Base-by-base conservation (phyloP, 2,329 filamentous ascomycete genomes). In the Ceratocystis cubensis region DNA sequence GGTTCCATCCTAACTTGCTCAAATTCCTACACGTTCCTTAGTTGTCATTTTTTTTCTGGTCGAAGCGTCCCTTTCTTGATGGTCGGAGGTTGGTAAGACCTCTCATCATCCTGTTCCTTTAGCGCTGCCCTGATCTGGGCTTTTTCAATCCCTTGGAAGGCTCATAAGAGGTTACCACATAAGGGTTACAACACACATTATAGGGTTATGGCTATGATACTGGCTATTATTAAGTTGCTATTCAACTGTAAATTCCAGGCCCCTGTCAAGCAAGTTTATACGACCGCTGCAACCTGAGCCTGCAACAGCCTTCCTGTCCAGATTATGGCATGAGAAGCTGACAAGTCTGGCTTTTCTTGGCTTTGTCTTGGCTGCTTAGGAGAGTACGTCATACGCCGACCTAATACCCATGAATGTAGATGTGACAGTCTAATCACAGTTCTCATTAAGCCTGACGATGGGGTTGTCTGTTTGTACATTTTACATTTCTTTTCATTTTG, bases 111-210 rank as follows among this genome's bases (percentile, higher is more conserved):
- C 37, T 41, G 37, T 15, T 41, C 37, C 13, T 13, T 15, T 4
- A 15, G 37, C 3, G 37, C 13, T 3, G 37, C 37, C 37, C 10
- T 41, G 37, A 3, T 41, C 37, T 41, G 13, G 37, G 37, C 37
- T 5, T 41, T 15, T 41, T 3, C 3, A 13, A 15, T 13, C 3
- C 3, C 10, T 37, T 13, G 8, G 33, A 37, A 37, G 33, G 33
- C 8, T 37, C 8, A 13, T 15, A 13, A 13, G 10, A 41, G 37
- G 37, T 41, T 10, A 4, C 3, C 0, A 0, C 0, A 1, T 41
- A 41, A 41, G 37, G 37, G 37, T 41, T 41, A 15, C 0, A 5
- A 0, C 0, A 0, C 3, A 41, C 0, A 4, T 0, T 0, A 5
- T 41, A 41, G 37, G 46, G 46, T 48, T 48, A 20, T 5, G 3